These are phyloP conservation scores for Wallacemonas sp. DNA, from an alignment of 208 protist species.

Conservation along the genomic window DNA sequence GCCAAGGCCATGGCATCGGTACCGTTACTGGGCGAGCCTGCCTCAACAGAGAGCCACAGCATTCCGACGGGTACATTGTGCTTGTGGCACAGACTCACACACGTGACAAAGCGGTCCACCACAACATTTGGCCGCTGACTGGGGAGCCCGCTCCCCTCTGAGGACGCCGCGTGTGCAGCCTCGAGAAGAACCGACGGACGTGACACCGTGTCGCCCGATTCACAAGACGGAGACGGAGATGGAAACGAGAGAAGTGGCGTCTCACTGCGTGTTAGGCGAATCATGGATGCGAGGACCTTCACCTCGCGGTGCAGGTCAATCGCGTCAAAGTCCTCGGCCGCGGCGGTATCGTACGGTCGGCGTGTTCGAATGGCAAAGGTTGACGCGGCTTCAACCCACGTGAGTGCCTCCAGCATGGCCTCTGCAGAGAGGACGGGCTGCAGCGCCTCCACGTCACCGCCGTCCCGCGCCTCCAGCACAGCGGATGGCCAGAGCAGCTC, in stretches of 20 bases:
- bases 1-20: neutral
- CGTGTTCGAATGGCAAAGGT: slow-evolving; percentile 75
- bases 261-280: neutral
- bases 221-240: too few relatives aligned
- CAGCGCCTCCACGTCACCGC: neutral
- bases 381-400: slow-evolving; percentile 81
- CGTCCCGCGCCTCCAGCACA: slow-evolving; percentile 16
- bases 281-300: slow-evolving; percentile 38
- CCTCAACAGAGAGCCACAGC: slow-evolving; percentile 1
- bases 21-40: neutral
- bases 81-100: slow-evolving; percentile 60
- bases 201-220: too few relatives aligned
- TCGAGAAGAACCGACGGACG: too few relatives aligned
- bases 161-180: too few relatives aligned
- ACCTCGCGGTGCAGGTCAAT: slow-evolving; percentile 69
- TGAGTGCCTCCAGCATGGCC: slow-evolving; percentile 74
- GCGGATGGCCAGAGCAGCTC: slow-evolving; percentile 73
- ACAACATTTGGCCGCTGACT: too few relatives aligned
- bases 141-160: too few relatives aligned
- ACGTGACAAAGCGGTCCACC: slow-evolving; percentile 60
- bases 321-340: slow-evolving; percentile 48
- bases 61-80: slow-evolving; percentile 44
- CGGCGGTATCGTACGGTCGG: slow-evolving; percentile 56
- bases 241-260: too few relatives aligned
- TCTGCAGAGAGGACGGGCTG: slow-evolving; percentile 26